Base-by-base conservation (phyloP, 2,329 filamentous ascomycete species). In the Clonostachys byssicola region DNA sequence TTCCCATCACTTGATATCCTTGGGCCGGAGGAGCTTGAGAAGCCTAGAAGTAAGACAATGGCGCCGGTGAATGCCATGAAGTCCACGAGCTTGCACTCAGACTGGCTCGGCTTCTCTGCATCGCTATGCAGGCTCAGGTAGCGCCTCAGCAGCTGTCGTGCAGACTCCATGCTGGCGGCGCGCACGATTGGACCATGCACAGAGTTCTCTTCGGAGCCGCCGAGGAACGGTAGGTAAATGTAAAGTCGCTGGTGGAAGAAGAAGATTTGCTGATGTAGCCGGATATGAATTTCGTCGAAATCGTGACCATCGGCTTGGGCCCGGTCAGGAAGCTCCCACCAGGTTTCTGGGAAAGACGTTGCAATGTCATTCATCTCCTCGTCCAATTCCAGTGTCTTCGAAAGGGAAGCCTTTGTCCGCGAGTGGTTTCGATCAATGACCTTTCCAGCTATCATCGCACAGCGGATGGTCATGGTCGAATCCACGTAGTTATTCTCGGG, bases 51-150 rank as follows among this genome's bases (percentile, higher is more conserved):
- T n/a, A 74, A 56, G 20, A 74, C 58, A 2, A 72, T 61, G 4
- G 70, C 66, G 6, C 67, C 63, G 2, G 69, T 73, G 56, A 74
- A 74, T 35, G 64, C 71, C 38, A 72, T 63, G 49, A 74, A 73
- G 52, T 74, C 71, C n/a, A 70, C 58, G 10, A 68, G 67, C 48
- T 71, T 72, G 59, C 71, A 73, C 48, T 74, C 68, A 54, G 71
- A 73, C 0, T 71, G 54, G 12, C 65, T 65, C 30, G 45, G 44
- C 0, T 53, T 56, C 10, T 49, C 40, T 53, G 56, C 46, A 47
- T 57, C 60, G 8, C 57, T 59, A 6, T 66, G 63, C 4, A 72
- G 57, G 1, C 61, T 49, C 20, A 68, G 63, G 50, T 70, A 50
- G 14, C 52, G 46, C n/a, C 23, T 46, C 10, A 53, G 33, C 33